Evolutionary conservation across 768 basidiomycete genomes (phyloP).

Genomic region (Tulasnella calospora): DNA sequence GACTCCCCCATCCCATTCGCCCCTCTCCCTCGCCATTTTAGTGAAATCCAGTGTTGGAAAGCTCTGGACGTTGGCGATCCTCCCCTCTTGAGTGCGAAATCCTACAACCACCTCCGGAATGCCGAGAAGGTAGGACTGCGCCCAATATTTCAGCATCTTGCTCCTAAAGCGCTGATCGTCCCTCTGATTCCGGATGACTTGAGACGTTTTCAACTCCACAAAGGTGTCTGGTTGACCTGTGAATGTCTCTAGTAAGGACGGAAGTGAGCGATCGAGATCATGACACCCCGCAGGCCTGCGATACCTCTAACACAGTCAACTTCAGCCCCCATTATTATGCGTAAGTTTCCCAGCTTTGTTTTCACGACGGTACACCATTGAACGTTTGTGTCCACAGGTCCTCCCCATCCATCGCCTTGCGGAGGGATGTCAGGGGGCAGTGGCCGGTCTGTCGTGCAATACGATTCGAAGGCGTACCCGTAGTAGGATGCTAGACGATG

Average conservation of each 20-base stretch:
- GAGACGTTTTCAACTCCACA: constrained; percentile 84
- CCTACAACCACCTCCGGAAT: constrained; percentile 89
- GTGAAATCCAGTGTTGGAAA: constrained; percentile 80
- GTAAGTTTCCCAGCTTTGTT: constrained; percentile 67
- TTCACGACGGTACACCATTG: constrained; percentile 90
- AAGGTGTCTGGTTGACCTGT: constrained; percentile 60
- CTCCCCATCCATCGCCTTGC: constrained; percentile 56
- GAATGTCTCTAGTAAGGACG: constrained; percentile 47
- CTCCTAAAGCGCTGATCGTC: constrained; percentile 74
- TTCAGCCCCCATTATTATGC: constrained; percentile 80
- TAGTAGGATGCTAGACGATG: constrained; percentile 68
- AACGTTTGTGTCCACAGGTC: constrained; percentile 79
- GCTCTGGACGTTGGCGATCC: constrained; percentile 55
- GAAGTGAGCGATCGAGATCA: constrained; percentile 1
- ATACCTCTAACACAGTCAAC: constrained; percentile 83
- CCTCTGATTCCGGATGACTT: constrained; percentile 52
- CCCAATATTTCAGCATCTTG: constrained; percentile 88
- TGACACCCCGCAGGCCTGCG: constrained; percentile 27
- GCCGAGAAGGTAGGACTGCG: constrained; percentile 85
- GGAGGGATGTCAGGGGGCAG: constrained; percentile 31
- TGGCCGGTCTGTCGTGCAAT: constrained; percentile 54
- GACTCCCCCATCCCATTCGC: constrained; percentile 69
- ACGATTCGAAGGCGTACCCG: constrained; percentile 87
- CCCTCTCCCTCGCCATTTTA: constrained; percentile 65
- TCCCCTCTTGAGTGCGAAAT: constrained; percentile 73